A percentile compares a stretch with the other conserved stretches of the same genome.
phyloP scores from a whole-genome alignment of 2,329 filamentous ascomycete species.

The Calonectria multiphialidica region DNA sequence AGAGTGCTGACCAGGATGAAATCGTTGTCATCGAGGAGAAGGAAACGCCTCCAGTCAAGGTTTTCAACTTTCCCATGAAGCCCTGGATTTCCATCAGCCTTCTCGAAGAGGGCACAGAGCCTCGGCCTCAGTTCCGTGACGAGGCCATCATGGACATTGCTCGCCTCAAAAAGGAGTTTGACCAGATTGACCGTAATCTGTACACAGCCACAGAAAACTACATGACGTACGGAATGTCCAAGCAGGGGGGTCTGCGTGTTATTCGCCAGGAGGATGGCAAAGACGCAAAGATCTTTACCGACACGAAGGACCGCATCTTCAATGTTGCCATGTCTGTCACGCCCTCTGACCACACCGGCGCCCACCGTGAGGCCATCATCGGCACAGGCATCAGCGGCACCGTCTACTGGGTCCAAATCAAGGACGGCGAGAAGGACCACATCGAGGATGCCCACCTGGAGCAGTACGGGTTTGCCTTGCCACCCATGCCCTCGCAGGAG shows the following conservation, averaged over 20 bases:
- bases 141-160: constrained; percentile 93
- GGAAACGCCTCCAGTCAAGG: constrained; percentile 75
- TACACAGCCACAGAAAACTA: constrained; percentile 91
- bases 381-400: constrained; percentile 95
- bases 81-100: constrained; percentile 94
- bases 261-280: constrained; percentile 95
- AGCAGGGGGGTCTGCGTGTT: constrained; percentile 91
- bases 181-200: constrained; percentile 94
- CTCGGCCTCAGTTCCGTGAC: constrained; percentile 76
- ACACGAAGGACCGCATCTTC: constrained; percentile 93
- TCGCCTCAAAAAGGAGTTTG: constrained; percentile 95
- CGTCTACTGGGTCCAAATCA: constrained; percentile 94
- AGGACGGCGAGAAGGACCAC: constrained; percentile 81
- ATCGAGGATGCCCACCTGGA: constrained; percentile 85
- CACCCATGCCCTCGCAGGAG: constrained; percentile 86
- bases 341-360: constrained; percentile 64
- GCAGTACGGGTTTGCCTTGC: constrained; percentile 88
- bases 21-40: constrained; percentile 75
- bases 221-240: constrained; percentile 94
- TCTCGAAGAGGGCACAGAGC: constrained; percentile 66
- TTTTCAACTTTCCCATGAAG: constrained; percentile 97
- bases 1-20: constrained; percentile 83
- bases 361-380: constrained; percentile 84
- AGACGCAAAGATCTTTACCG: constrained; percentile 91
- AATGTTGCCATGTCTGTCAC: constrained; percentile 87